phyloP scores from a whole-genome alignment of 805 yeast genomes.

The Yarrowia bubula region DNA sequence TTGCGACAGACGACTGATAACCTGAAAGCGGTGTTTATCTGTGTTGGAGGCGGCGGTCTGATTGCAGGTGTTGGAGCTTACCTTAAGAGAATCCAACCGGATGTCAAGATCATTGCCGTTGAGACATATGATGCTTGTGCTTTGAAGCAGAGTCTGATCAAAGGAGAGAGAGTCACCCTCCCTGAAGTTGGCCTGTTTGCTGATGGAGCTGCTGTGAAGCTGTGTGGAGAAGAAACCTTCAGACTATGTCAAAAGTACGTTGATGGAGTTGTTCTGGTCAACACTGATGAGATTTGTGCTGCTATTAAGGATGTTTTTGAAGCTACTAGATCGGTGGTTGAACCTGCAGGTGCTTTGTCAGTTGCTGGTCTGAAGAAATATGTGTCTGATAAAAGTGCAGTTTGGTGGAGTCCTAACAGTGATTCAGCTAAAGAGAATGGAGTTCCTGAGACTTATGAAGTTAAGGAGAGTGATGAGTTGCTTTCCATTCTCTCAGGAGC shows the following conservation, averaged over 20 bases:
- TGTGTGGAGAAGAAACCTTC: conserved; percentile 89
- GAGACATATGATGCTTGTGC: conserved; percentile 96
- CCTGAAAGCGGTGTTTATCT: conserved; percentile 82
- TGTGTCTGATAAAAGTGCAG: conserved; percentile 43
- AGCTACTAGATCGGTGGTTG: conserved; percentile 90
- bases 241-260: conserved; percentile 71
- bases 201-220: conserved; percentile 95
- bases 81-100: conserved; percentile 95
- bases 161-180: conserved; percentile 55
- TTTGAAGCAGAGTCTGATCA: conserved; percentile 66
- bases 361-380: conserved; percentile 94
- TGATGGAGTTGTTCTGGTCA: conserved; percentile 84
- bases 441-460: background rate
- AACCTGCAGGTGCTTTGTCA: conserved; percentile 95
- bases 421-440: background rate
- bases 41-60: conserved; percentile 97
- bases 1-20: conserved; percentile 81
- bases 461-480: conserved; percentile 43
- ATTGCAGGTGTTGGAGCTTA: conserved; percentile 89
- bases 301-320: conserved; percentile 96
- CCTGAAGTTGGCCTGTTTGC: conserved; percentile 92
- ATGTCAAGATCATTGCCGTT: conserved; percentile 90
- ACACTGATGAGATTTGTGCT: conserved; percentile 93
- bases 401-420: background rate
- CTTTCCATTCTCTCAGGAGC: conserved; percentile 93